These are phyloP conservation scores for Geotrichum bryndzae DNA, from an alignment of 1,139 yeast species.

Conservation along the genomic window DNA sequence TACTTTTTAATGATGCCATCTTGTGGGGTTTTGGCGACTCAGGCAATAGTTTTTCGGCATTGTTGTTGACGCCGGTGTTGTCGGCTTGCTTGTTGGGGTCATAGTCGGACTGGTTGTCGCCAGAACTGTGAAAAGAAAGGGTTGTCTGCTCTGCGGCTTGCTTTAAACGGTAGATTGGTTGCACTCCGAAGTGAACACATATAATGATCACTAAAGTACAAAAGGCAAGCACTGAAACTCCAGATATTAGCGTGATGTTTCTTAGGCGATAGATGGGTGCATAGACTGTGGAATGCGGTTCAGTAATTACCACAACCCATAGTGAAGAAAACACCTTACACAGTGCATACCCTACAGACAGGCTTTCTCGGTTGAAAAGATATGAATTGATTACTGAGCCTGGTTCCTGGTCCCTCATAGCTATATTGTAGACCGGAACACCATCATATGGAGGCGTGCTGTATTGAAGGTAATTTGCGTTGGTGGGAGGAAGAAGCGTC, in stretches of 20 bases:
- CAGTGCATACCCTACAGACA: constrained; percentile 65
- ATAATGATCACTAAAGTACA: constrained; percentile 73
- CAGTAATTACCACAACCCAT: constrained; percentile 79
- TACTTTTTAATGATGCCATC: background rate
- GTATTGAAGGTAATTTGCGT: background rate
- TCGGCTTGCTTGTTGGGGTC: background rate
- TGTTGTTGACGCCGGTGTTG: background rate
- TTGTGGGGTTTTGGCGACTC: background rate
- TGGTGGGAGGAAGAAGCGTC: constrained; percentile 11
- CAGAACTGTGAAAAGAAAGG: constrained; percentile 14
- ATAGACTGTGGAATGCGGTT: constrained; percentile 52
- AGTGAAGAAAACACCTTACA: constrained; percentile 44
- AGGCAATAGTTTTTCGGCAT: background rate
- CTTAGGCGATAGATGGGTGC: constrained; percentile 58
- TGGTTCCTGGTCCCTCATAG: constrained; percentile 17
- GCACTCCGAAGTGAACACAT: constrained; percentile 75
- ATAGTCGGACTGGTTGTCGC: constrained; percentile 1
- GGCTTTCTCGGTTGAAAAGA: constrained; percentile 40
- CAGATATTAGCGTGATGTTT: constrained; percentile 70
- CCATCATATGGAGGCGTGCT: background rate
- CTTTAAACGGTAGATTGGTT: constrained; percentile 75
- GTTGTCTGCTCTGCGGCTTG: constrained; percentile 70
- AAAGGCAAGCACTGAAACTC: constrained; percentile 71
- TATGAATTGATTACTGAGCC: constrained; percentile 50
- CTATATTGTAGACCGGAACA: constrained; percentile 9